Percentiles rank a stretch among this genome's conserved stretches.
Conservation (phyloP, 2,329 filamentous ascomycete species). For the Orbilia quercus region DNA sequence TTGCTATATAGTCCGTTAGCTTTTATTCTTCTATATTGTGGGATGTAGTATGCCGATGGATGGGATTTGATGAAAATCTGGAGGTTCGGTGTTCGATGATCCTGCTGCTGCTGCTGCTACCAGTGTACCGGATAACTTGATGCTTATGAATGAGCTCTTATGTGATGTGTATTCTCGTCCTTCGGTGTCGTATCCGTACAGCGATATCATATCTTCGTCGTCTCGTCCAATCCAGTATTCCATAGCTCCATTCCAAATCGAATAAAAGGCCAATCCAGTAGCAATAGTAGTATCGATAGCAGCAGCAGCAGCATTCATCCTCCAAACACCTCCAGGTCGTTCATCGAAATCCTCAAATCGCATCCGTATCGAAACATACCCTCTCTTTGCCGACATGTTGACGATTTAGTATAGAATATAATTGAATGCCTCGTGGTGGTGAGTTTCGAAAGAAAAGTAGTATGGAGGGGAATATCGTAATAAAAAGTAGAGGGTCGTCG, state of each 20-base stretch:
- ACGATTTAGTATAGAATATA: conserved; percentile 37
- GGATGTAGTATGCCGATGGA: not conserved
- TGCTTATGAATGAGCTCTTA: conserved; percentile 1
- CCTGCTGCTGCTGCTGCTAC: conserved; percentile 6
- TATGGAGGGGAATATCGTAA: not conserved
- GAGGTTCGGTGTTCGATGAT: not conserved
- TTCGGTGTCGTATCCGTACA: too few relatives aligned
- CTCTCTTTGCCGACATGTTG: conserved; percentile 54
- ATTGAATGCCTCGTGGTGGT: conserved; percentile 5
- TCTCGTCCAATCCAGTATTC: too few relatives aligned
- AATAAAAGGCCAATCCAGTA: conserved; percentile 7
- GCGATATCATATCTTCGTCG: too few relatives aligned
- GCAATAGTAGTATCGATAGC: conserved; percentile 7
- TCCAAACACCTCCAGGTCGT: not conserved
- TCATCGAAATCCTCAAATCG: not conserved
- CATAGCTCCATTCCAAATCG: too few relatives aligned
- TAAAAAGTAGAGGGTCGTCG: conserved; percentile 12
- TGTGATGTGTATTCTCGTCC: not conserved
- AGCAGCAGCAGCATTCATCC: conserved; percentile 24
- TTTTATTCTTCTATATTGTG: not conserved
- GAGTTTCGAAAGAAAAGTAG: not conserved
- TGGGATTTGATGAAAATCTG: not conserved
- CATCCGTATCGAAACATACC: conserved; percentile 32
- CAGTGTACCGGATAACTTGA: not conserved
- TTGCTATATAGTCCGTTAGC: conserved; percentile 42